A percentile compares a stretch with the other conserved stretches of the same genome.
Conservation (phyloP, 2,329 filamentous ascomycete species). For the Talaromyces sp. region DNA sequence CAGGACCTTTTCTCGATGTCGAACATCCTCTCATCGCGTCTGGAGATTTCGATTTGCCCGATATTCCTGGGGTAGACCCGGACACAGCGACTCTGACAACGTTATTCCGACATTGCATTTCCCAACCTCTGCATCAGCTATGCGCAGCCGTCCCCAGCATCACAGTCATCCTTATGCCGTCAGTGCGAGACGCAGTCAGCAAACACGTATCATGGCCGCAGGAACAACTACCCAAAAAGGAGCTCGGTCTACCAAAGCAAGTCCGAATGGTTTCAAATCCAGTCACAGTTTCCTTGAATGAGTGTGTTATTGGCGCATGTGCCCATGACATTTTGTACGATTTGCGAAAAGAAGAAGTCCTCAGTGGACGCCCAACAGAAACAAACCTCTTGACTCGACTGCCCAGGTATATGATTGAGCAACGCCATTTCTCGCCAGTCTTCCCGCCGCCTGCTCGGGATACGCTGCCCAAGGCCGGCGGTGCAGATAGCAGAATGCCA, state of each 20-base stretch:
- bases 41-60: constrained; percentile 71
- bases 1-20: constrained; percentile 83
- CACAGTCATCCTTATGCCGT: constrained; percentile 77
- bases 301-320: constrained; percentile 73
- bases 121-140: constrained; percentile 66
- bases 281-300: constrained; percentile 83
- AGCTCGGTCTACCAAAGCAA: constrained; percentile 72
- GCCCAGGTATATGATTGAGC: constrained; percentile 73
- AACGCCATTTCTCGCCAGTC: constrained; percentile 83
- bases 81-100: constrained; percentile 76
- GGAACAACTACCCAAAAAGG: constrained; percentile 62
- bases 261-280: constrained; percentile 81
- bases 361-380: constrained; percentile 50
- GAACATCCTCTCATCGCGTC: constrained; percentile 83
- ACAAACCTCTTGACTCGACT: constrained; percentile 64
- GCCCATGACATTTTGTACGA: constrained; percentile 81
- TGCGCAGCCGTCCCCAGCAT: constrained; percentile 65
- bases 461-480: constrained; percentile 59
- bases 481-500: constrained; percentile 48
- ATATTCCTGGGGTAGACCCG: constrained; percentile 60
- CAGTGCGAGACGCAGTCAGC: constrained; percentile 72
- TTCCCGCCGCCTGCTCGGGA: constrained; percentile 73
- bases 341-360: constrained; percentile 67
- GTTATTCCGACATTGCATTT: constrained; percentile 75
- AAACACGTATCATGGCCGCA: constrained; percentile 86